Conservation (phyloP, 2,329 filamentous ascomycete genomes). For the Claviceps sp. region DNA sequence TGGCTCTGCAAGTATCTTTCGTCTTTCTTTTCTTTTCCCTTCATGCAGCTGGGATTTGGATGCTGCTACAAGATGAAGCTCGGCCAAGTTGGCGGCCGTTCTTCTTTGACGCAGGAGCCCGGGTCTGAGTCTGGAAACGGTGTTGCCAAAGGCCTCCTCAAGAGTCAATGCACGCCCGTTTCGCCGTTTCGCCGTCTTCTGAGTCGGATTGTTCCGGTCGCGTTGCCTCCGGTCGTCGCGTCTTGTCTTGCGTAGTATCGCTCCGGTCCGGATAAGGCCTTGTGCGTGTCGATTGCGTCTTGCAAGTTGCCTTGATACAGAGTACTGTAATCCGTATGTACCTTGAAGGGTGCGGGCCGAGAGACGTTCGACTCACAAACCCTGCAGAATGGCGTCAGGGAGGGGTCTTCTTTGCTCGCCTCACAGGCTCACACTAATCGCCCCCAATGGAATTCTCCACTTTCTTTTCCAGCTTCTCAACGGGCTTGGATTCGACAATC, state of each 20-base stretch:
- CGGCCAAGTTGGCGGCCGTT: not conserved
- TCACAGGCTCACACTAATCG: not conserved
- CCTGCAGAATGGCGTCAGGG: constrained; percentile 1
- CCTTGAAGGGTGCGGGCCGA: constrained; percentile 1
- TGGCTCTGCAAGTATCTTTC: too few species aligned
- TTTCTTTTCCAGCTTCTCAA: not conserved
- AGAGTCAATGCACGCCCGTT: too few species aligned
- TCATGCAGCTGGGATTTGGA: too few species aligned
- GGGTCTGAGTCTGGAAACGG: too few species aligned
- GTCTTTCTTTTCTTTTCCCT: too few species aligned
- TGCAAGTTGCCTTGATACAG: not conserved
- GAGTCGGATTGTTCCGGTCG: not conserved
- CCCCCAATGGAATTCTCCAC: not conserved
- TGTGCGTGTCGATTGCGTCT: not conserved
- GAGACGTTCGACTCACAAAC: constrained; percentile 6
- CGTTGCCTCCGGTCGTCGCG: not conserved
- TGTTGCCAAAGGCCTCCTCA: not conserved
- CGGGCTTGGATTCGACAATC: not conserved
- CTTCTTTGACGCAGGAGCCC: too few species aligned
- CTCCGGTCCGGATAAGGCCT: not conserved
- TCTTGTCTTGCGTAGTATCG: not conserved
- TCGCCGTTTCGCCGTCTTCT: not conserved
- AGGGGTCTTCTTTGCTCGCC: not conserved
- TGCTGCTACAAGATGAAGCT: not conserved
- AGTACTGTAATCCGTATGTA: too few species aligned